These are phyloP conservation scores for Ormosia semicastrata DNA, from an alignment of 306 rosid genomes.

Conservation along the genomic window DNA sequence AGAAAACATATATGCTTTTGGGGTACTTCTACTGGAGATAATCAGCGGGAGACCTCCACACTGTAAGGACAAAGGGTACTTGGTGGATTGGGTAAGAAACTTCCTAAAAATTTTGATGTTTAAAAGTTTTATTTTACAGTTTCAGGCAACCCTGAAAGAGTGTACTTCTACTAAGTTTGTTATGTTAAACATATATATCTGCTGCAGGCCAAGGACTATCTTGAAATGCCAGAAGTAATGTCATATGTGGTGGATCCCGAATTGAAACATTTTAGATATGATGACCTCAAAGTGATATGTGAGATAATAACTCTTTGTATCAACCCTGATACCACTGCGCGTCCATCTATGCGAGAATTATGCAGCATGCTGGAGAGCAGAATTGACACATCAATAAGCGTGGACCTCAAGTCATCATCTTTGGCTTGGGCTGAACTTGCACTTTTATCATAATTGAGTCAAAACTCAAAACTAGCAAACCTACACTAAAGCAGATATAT, in stretches of 20 bases:
- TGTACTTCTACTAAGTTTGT: background rate
- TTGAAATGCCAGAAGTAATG: constrained; percentile 80
- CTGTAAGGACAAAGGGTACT: constrained; percentile 76
- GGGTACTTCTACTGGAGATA: constrained; percentile 81
- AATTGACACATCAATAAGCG: constrained; percentile 77
- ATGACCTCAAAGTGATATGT: constrained; percentile 79
- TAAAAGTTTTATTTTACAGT: background rate
- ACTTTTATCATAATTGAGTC: constrained; percentile 57
- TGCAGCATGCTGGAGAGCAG: constrained; percentile 71
- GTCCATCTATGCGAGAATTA: constrained; percentile 66
- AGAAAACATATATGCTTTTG: constrained; percentile 83
- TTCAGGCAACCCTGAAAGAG: background rate
- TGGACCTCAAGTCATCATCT: constrained; percentile 81
- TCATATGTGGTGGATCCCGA: constrained; percentile 77
- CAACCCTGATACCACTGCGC: constrained; percentile 53
- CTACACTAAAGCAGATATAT: constrained; percentile 55
- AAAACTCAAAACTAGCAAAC: constrained; percentile 60
- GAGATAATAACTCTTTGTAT: constrained; percentile 79
- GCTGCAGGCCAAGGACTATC: constrained; percentile 82
- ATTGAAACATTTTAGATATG: constrained; percentile 64
- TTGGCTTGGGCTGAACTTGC: constrained; percentile 99
- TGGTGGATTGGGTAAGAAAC: constrained; percentile 90
- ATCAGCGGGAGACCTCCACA: constrained; percentile 86
- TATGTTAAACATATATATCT: constrained; percentile 15
- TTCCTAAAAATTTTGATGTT: constrained; percentile 18